Evolutionary conservation across 75 land plant species (phyloP), one percentile per base, ranked within the genome.

Genomic region (Picea sitchensis): DNA sequence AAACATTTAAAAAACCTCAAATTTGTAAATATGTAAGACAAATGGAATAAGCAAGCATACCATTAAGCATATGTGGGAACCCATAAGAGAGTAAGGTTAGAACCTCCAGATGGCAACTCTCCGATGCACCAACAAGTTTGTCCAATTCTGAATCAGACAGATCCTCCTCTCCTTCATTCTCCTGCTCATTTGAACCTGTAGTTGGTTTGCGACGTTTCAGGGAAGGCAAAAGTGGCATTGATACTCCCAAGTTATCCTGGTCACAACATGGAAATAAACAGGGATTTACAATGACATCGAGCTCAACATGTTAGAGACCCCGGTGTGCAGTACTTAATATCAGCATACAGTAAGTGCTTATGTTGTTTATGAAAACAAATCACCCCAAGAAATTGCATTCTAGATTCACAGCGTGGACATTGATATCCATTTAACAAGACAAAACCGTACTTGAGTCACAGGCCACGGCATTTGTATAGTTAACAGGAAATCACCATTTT

Each of bases 61-160:
- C 56, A 17, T 61, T 23, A 23, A 41, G 63, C 56, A 41, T 6
- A 18, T 5, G 23, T 14, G 0, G 13, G 56, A 51, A 9, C 56
- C 12, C 56, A 76, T 20, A 75, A 32, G 34, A 63, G 23, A 72
- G 23, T 26, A 21, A 18, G 18, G 13, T 36, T 60, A 59, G 58
- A 23, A 94, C 96, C 91, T 91, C 79, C 30, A 95, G 81, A 41
- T 91, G 59, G 44, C 88, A 87, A n/a, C 73, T 60, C 30, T 95
- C 96, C 23, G 79, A 85, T 41, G 92, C 82, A 74, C 98, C 98
- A 80, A 95, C 94, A 68, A 95, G 78, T 65, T 90, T 91, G 80
- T 87, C 85, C 47, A 95, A 73, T 73, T 90, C 81, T 58, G 88
- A 47, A 78, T 95, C 96, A 60, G 86, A 80, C n/a, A 95, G 64